Base-by-base conservation (phyloP, 2,329 filamentous ascomycete species). In the Penicillium sp. region DNA sequence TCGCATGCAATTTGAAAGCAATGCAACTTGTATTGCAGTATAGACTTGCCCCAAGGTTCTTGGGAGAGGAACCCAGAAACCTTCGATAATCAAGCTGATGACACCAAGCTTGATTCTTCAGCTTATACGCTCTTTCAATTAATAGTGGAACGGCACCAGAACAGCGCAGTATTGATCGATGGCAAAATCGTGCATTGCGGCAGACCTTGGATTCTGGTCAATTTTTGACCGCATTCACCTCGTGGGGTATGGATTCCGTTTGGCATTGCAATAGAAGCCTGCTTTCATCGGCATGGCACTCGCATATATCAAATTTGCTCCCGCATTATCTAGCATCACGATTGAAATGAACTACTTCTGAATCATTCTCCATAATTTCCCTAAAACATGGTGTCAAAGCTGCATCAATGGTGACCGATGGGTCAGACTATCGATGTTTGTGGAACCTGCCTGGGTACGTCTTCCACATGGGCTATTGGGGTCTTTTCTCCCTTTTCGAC, bases 281-380 rank as follows among this genome's bases (percentile, higher is more conserved):
- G 36, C 46, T 48, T 45, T 36, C 21, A 21, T 28, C 10, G 31
- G 39, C 42, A 47, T 42, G 42, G 51, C 52, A 10, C 45, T 28
- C 44, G 45, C 53, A 56, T 53, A 53, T 49, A 21, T 49, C 28
- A n/a, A 28, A 47, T 45, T 51, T 49, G 12, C 47, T 24, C 6
- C 43, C 38, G 50, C 50, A 53, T 53, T 54, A 21, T 21, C 18
- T 21, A 45, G 47, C 53, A 52, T 58, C 45, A 51, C 45, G 45
- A 55, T 9, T 24, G 47, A 52, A 47, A 55, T 51, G 47, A 50
- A 45, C 18, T 39, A 16, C 36, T 4, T 39, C 13, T 21, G 36
- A 39, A 39, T 21, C 18, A 39, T 39, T 39, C 18, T 9, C 21
- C 16, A 21, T 39, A 18, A 39, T 21, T 18, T 29, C 26, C 34